A percentile compares a stretch with the other conserved stretches of the same genome.
phyloP scores from a whole-genome alignment of 331 rosid genomes.

The Malus hybrid region DNA sequence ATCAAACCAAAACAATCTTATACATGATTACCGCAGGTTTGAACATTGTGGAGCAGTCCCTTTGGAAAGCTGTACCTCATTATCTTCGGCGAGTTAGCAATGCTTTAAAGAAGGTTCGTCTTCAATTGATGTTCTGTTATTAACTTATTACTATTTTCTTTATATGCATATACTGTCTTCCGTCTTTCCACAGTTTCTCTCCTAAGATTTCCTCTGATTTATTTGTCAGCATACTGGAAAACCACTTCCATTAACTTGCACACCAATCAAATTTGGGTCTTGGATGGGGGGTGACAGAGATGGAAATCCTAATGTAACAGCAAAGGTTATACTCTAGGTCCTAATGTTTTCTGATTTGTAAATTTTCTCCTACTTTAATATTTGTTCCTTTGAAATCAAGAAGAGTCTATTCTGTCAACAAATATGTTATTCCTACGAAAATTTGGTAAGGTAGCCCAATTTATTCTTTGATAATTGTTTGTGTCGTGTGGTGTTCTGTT shows the following conservation, averaged over 20 bases:
- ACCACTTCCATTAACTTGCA: conserved; percentile 92
- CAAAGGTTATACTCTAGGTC: conserved; percentile 45
- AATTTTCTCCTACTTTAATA: neutral
- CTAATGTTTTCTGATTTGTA: neutral
- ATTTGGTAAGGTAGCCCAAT: neutral
- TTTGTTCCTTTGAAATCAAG: neutral
- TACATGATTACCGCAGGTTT: conserved; percentile 43
- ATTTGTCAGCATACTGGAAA: conserved; percentile 74
- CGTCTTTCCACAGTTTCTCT: neutral
- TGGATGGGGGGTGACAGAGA: conserved; percentile 99
- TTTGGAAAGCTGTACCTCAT: conserved; percentile 95
- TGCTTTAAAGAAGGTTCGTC: conserved; percentile 78
- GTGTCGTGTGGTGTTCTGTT: neutral
- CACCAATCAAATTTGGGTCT: conserved; percentile 91
- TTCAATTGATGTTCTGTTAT: conserved; percentile 14
- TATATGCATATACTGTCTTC: neutral
- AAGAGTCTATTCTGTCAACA: neutral
- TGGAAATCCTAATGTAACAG: conserved; percentile 96
- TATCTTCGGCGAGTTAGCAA: conserved; percentile 91
- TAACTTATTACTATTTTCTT: conserved; percentile 12
- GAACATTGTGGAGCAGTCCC: conserved; percentile 95
- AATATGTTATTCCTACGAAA: neutral
- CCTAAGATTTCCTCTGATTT: neutral
- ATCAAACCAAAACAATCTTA: conserved; percentile 4
- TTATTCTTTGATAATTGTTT: neutral